These are phyloP conservation scores for Trametes villosa DNA, from an alignment of 768 basidiomycete species.

Conservation along the genomic window DNA sequence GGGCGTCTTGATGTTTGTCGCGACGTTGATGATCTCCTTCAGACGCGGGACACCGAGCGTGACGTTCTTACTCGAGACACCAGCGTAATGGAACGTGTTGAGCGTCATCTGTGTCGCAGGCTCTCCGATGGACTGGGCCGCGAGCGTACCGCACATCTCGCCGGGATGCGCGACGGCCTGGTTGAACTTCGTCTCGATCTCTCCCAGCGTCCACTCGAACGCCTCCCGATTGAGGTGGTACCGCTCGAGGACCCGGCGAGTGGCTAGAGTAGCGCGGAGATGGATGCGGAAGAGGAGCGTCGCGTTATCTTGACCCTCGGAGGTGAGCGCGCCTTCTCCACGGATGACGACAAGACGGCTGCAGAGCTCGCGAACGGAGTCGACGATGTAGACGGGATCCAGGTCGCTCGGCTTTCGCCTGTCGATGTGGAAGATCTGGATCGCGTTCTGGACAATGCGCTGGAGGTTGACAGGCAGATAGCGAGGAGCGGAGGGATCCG, in stretches of 20 bases:
- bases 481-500: slow-evolving; percentile 70
- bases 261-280: slow-evolving; percentile 84
- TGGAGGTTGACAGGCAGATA: slow-evolving; percentile 95
- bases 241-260: slow-evolving; percentile 85
- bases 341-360: slow-evolving; percentile 86
- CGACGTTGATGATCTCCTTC: slow-evolving; percentile 99
- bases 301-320: slow-evolving; percentile 84
- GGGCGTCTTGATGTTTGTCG: slow-evolving; percentile 97
- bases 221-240: slow-evolving; percentile 90
- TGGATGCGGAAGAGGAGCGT: slow-evolving; percentile 94
- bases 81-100: slow-evolving; percentile 99
- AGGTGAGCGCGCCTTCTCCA: slow-evolving; percentile 76
- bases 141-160: slow-evolving; percentile 98
- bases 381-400: slow-evolving; percentile 84
- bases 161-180: slow-evolving; percentile 90
- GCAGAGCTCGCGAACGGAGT: slow-evolving; percentile 73
- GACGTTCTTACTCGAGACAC: slow-evolving; percentile 99
- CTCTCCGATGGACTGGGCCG: slow-evolving; percentile 99
- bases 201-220: slow-evolving; percentile 96
- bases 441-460: slow-evolving; percentile 94
- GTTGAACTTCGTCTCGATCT: slow-evolving; percentile 96
- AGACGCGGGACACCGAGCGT: slow-evolving; percentile 98
- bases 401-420: slow-evolving; percentile 91
- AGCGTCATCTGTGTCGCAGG: slow-evolving; percentile 99
- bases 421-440: slow-evolving; percentile 97